These are phyloP conservation scores for Zasmidium citrigriseum DNA, from an alignment of 2,329 filamentous ascomycete species.

Conservation along the genomic window DNA sequence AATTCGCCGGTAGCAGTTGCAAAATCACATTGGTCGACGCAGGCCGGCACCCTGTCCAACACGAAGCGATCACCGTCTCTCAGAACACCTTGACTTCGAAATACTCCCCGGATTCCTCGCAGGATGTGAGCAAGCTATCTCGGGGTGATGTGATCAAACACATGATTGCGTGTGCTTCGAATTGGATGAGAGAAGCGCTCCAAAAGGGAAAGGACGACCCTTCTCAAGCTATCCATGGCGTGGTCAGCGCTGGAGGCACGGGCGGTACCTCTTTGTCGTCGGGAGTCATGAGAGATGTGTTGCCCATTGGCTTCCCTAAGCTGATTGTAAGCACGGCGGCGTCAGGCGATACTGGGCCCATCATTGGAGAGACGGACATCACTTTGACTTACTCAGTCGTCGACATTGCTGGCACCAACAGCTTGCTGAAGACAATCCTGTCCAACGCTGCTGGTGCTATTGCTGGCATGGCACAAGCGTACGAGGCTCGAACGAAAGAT, in stretches of 20 bases:
- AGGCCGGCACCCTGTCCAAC: slow-evolving; percentile 47
- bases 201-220: slow-evolving; percentile 20
- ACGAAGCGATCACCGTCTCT: slow-evolving; percentile 51
- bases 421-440: slow-evolving; percentile 59
- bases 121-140: slow-evolving; percentile 42
- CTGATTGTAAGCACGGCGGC: slow-evolving; percentile 70
- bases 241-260: slow-evolving; percentile 63
- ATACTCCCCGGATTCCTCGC: slow-evolving; percentile 28
- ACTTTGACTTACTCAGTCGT: slow-evolving; percentile 71
- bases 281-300: slow-evolving; percentile 59
- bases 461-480: slow-evolving; percentile 57
- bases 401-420: slow-evolving; percentile 67
- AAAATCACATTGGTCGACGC: slow-evolving; percentile 57
- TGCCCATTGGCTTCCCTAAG: slow-evolving; percentile 69
- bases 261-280: slow-evolving; percentile 62
- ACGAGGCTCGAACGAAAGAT: slow-evolving; percentile 29
- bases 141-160: slow-evolving; percentile 59
- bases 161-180: slow-evolving; percentile 54
- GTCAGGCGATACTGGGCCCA: slow-evolving; percentile 63
- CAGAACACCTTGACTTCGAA: slow-evolving; percentile 45
- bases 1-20: slow-evolving; percentile 27
- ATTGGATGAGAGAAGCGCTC: slow-evolving; percentile 41
- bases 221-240: slow-evolving; percentile 40
- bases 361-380: slow-evolving; percentile 70
- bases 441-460: slow-evolving; percentile 65